These are phyloP conservation scores for Scedosporium boydii DNA, from an alignment of 2,329 filamentous ascomycete genomes.

Conservation along the genomic window DNA sequence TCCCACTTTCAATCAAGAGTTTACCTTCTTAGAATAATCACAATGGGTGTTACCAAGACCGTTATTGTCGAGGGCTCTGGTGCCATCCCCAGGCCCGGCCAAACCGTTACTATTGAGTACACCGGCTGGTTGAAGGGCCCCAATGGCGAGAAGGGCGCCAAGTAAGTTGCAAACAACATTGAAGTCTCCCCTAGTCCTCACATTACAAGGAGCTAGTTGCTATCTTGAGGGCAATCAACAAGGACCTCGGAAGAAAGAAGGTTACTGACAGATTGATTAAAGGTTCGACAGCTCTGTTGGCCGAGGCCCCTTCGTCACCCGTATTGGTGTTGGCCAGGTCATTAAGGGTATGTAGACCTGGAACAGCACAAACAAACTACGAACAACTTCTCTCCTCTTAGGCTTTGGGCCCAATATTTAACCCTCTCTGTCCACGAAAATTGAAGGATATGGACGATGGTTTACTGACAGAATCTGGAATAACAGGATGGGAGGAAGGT, in stretches of 20 bases:
- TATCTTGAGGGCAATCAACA: no score
- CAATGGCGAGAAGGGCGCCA: constrained; percentile 52
- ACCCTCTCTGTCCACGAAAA: neutral
- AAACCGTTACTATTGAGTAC: constrained; percentile 82
- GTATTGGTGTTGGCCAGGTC: constrained; percentile 74
- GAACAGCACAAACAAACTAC: no score
- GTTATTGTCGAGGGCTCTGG: constrained; percentile 52
- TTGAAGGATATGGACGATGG: neutral
- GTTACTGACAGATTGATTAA: neutral
- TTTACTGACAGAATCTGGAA: neutral
- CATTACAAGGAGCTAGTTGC: no score
- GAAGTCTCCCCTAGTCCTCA: no score
- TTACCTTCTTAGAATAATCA: constrained; percentile 16
- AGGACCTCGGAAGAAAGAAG: no score
- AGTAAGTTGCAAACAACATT: constrained; percentile 45
- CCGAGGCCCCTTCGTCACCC: constrained; percentile 64
- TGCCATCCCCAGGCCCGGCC: constrained; percentile 51
- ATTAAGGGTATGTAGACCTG: constrained; percentile 60
- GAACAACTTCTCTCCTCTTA: no score
- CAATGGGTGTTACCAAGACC: constrained; percentile 68
- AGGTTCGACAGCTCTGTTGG: constrained; percentile 87
- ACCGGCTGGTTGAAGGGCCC: constrained; percentile 75
- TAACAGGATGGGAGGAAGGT: constrained; percentile 71
- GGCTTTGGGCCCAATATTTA: neutral
- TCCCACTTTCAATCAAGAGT: constrained; percentile 4